Conservation (phyloP, 2,329 filamentous ascomycete genomes). For the Aspergillus cejpii region DNA sequence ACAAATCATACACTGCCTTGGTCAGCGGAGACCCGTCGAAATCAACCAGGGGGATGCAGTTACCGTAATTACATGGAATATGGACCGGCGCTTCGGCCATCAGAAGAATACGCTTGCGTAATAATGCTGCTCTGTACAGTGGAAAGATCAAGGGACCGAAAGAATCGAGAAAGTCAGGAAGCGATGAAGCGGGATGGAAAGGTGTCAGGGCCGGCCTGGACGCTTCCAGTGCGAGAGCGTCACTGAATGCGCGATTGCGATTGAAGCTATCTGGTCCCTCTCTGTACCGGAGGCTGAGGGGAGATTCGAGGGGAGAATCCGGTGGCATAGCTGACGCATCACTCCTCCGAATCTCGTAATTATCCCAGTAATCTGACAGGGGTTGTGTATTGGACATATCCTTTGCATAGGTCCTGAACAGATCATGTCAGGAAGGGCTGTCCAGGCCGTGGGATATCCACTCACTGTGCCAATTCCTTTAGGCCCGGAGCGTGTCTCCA, state of each 20-base stretch:
- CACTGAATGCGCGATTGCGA: slow-evolving; percentile 38
- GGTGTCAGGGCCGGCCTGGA: slow-evolving; percentile 58
- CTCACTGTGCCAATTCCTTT: slow-evolving; percentile 65
- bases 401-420: slow-evolving; percentile 50
- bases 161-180: slow-evolving; percentile 67
- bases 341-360: slow-evolving; percentile 32
- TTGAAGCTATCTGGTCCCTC: slow-evolving; percentile 31
- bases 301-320: slow-evolving; percentile 50
- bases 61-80: slow-evolving; percentile 82
- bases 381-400: slow-evolving; percentile 57
- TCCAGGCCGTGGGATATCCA: slow-evolving; percentile 5
- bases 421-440: slow-evolving; percentile 11
- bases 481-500: slow-evolving; percentile 80
- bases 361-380: slow-evolving; percentile 76
- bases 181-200: slow-evolving; percentile 79
- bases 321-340: slow-evolving; percentile 32
- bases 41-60: slow-evolving; percentile 12
- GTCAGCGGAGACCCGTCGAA: slow-evolving; percentile 18
- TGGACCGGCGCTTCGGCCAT: slow-evolving; percentile 81
- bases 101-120: slow-evolving; percentile 82
- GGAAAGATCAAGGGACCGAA: slow-evolving; percentile 92
- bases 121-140: slow-evolving; percentile 75
- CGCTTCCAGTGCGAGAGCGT: slow-evolving; percentile 37
- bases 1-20: slow-evolving; percentile 75
- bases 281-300: slow-evolving; percentile 44